Evolutionary conservation across 2,329 filamentous ascomycete genomes (phyloP), one percentile per base, ranked within the genome.

Genomic region (Verticillium tricorpus): DNA sequence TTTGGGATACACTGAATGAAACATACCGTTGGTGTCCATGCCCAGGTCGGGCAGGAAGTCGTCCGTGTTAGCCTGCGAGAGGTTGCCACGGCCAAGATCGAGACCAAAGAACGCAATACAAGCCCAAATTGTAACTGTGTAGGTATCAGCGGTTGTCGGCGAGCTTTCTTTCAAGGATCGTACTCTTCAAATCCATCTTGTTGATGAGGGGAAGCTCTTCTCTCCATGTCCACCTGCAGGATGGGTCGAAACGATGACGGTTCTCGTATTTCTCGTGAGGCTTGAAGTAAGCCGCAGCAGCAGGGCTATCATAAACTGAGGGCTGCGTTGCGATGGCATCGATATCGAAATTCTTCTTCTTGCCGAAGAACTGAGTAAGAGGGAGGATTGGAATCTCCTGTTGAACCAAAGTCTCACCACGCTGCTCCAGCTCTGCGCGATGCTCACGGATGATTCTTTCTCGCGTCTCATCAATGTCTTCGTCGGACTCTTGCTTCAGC

Each of bases 221-320:
- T 3, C 57, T 64, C 71, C 72, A 74, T 0, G 70, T 74, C 72
- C 73, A 75, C 59, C 72, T 66, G 15, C 69, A 70, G 7, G 63
- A 62, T 0, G 73, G 72, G 55, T 75, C 72, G 34, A 75, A 75
- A 2, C 73, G 69, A 55, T 73, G 71, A 2, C 66, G 60, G 56
- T 75, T 75, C 62, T 74, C 72, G 45, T 73, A 73, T 35, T 71
- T 67, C n/a, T 68, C 66, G 2, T 64, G 65, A 1, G 69, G 70
- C 40, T 69, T 64, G 57, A 68, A 71, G 64, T 80, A 78, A 32
- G 74, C 73, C 11, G 73, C 76, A 2, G 74, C 68, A 4, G 77
- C 74, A 0, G 76, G 74, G 57, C 80, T 74, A 50, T 82, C 79
- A 57, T 73, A 81, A 6, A 82, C 78, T 3, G 78, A 81, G 5